A percentile compares a stretch with the other conserved stretches of the same genome.
Conservation (phyloP, 1,139 yeast species). For the Pichia sp. region DNA sequence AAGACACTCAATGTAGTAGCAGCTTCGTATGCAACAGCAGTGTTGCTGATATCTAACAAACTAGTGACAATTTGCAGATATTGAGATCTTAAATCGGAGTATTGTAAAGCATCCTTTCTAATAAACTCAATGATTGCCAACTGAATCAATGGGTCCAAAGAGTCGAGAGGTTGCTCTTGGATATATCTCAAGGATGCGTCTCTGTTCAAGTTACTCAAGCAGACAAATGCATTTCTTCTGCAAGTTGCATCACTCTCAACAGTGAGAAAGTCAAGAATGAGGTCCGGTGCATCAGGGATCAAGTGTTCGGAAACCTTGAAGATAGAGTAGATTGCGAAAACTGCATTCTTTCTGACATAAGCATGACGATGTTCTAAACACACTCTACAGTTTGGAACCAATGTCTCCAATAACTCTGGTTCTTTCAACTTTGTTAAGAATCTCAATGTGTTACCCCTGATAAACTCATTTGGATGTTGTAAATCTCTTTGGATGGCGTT, state of each 20-base stretch:
- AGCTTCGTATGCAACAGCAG: constrained; percentile 86
- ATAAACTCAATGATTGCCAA: constrained; percentile 88
- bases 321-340: constrained; percentile 81
- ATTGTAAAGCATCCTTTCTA: constrained; percentile 64
- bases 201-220: constrained; percentile 75
- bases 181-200: constrained; percentile 79
- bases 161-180: constrained; percentile 61
- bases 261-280: constrained; percentile 63
- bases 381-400: constrained; percentile 86
- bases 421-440: constrained; percentile 87
- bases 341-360: constrained; percentile 95
- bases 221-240: constrained; percentile 91
- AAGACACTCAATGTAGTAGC: constrained; percentile 77
- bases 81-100: constrained; percentile 59
- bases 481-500: constrained; percentile 96
- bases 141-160: constrained; percentile 81
- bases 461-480: constrained; percentile 96
- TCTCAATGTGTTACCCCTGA: constrained; percentile 91
- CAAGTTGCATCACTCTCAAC: constrained; percentile 92
- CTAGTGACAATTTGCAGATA: constrained; percentile 70
- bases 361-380: constrained; percentile 97
- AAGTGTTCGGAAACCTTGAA: constrained; percentile 77
- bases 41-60: constrained; percentile 61
- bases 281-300: constrained; percentile 91
- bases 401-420: constrained; percentile 89